Percentiles rank a stretch among this genome's conserved stretches.
These are phyloP conservation scores for Pyricularia sp. DNA, from an alignment of 2,329 filamentous ascomycete species.

Conservation along the genomic window DNA sequence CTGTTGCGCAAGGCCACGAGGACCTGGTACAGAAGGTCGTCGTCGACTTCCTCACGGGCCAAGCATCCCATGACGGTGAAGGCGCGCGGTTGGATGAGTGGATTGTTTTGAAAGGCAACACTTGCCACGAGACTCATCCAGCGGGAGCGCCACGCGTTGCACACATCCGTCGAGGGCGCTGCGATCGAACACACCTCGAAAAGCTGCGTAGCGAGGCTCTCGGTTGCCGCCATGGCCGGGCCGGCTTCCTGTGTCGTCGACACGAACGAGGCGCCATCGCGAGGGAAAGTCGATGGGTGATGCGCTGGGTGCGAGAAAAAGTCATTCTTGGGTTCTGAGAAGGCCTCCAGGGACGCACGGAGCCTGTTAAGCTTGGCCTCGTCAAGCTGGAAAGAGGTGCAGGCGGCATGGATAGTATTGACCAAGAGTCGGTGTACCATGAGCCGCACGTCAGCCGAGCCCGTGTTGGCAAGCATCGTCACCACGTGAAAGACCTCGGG, in stretches of 20 bases:
- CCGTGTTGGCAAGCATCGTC: slow-evolving; percentile 57
- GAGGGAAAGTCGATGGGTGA: slow-evolving; percentile 8
- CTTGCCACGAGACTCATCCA: slow-evolving; percentile 65
- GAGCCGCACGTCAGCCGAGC: slow-evolving; percentile 39
- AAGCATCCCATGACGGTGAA: slow-evolving; percentile 61
- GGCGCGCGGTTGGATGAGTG: slow-evolving; percentile 54
- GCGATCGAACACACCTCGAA: slow-evolving; percentile 52
- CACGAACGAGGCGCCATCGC: slow-evolving; percentile 39
- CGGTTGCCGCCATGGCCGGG: slow-evolving; percentile 40
- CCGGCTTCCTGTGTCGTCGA: slow-evolving; percentile 41
- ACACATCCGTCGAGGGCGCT: slow-evolving; percentile 49
- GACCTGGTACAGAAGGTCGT: slow-evolving; percentile 58
- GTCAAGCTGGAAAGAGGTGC: slow-evolving; percentile 50
- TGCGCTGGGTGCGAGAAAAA: slow-evolving; percentile 34
- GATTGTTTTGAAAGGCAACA: slow-evolving; percentile 61
- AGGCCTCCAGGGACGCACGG: slow-evolving; percentile 39
- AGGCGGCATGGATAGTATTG: slow-evolving; percentile 55
- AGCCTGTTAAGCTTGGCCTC: slow-evolving; percentile 44
- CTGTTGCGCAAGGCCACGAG: slow-evolving; percentile 54
- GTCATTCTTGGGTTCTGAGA: slow-evolving; percentile 47
- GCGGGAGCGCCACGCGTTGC: slow-evolving; percentile 56
- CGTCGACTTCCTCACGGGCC: slow-evolving; percentile 58
- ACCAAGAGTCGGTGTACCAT: slow-evolving; percentile 51
- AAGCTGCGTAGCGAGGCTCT: slow-evolving; percentile 46
- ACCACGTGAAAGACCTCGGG: slow-evolving; percentile 59